A percentile compares a stretch with the other conserved stretches of the same genome.
phyloP scores from a whole-genome alignment of 148 eudicot species.

The Arctostaphylos glauca region DNA sequence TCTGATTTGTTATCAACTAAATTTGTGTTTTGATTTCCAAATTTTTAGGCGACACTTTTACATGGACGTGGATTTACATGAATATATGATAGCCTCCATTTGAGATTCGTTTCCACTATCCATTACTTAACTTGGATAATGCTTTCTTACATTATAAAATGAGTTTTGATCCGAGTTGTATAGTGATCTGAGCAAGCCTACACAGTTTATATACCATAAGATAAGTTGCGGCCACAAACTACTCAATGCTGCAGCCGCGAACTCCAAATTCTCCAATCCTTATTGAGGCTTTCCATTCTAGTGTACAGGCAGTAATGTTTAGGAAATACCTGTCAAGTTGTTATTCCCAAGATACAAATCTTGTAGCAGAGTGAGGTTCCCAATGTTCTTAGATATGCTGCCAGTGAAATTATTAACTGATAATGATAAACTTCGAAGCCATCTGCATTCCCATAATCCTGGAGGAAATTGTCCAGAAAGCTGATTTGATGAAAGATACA shows the following conservation, averaged over 20 bases:
- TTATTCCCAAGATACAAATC: background rate
- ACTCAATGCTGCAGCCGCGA: background rate
- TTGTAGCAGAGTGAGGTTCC: constrained; percentile 9
- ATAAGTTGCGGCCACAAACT: background rate
- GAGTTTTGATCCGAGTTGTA: background rate
- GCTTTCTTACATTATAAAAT: background rate
- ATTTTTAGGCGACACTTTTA: too few relatives aligned
- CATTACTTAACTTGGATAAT: background rate
- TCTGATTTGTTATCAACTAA: too few relatives aligned
- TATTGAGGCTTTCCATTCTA: background rate
- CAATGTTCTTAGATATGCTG: background rate
- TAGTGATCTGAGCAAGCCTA: background rate
- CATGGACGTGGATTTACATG: too few relatives aligned
- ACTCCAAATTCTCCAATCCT: background rate
- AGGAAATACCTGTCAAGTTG: constrained; percentile 18
- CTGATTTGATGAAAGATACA: background rate
- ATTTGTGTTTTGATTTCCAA: too few relatives aligned
- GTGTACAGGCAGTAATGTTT: background rate
- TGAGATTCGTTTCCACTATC: background rate
- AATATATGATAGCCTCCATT: background rate
- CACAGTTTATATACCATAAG: background rate
- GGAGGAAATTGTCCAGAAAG: constrained; percentile 11
- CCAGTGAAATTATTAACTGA: background rate
- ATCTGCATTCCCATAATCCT: background rate
- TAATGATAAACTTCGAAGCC: background rate